Percentiles rank a stretch among this genome's conserved stretches.
Conservation (phyloP, 2,329 filamentous ascomycete genomes). For the Cladosporium sp. region DNA sequence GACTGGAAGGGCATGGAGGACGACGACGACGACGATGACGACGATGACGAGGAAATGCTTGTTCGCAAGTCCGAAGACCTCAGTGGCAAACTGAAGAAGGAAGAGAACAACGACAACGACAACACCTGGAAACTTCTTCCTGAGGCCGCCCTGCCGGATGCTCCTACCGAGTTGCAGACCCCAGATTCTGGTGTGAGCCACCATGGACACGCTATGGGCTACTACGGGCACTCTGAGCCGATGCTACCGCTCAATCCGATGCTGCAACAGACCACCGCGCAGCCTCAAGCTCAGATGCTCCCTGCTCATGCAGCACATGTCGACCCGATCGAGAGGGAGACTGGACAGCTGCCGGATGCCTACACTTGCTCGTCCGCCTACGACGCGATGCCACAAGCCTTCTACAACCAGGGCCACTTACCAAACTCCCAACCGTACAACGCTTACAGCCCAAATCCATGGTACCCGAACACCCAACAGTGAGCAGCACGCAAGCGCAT, state of each 20-base stretch:
- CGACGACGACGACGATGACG: background rate
- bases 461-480: too few species aligned
- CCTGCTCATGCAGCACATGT: background rate
- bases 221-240: background rate
- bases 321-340: too few species aligned
- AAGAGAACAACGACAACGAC: slow-evolving; percentile 3
- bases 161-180: background rate
- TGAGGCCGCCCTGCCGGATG: background rate
- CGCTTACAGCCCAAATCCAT: too few species aligned
- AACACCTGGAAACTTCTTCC: slow-evolving; percentile 4
- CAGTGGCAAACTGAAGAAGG: background rate
- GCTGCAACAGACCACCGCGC: background rate
- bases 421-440: background rate
- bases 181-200: background rate
- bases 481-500: too few species aligned
- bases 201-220: background rate
- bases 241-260: background rate
- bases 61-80: background rate
- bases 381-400: background rate
- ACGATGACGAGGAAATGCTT: slow-evolving; percentile 10
- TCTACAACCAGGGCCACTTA: background rate
- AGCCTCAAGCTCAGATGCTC: background rate
- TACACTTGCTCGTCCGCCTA: background rate
- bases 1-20: slow-evolving; percentile 18
- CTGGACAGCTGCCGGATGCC: too few species aligned